Evolutionary conservation across 140 eudicot species (phyloP).

Genomic region (Flaveria floridana): DNA sequence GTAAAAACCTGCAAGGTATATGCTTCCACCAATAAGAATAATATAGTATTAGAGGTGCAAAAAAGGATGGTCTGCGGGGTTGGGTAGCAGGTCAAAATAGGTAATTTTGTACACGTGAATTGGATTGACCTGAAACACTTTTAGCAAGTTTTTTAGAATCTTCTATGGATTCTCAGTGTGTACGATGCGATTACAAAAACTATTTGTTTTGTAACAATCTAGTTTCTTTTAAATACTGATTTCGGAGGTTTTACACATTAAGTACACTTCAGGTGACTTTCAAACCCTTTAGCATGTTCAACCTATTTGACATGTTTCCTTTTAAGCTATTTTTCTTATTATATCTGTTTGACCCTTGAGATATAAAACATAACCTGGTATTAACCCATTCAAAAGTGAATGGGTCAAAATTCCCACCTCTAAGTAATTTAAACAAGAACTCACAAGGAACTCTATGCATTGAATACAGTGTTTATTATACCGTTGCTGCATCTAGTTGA

Average conservation of each 20-base stretch:
- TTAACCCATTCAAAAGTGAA: slow-evolving; percentile 8
- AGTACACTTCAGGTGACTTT: neutral
- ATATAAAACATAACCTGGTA: neutral
- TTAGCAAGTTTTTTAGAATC: neutral
- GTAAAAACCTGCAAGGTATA: slow-evolving; percentile 75
- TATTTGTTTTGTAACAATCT: neutral
- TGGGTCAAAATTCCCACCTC: neutral
- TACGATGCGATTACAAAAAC: neutral
- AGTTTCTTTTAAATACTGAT: neutral
- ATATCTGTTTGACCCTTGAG: neutral
- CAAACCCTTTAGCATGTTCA: neutral
- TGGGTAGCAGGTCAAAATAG: slow-evolving; percentile 2
- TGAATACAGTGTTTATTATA: slow-evolving; percentile 26
- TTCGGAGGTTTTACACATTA: neutral
- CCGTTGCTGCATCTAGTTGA: slow-evolving; percentile 97
- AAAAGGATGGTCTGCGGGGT: neutral
- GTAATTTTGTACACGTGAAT: neutral
- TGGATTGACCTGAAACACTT: neutral
- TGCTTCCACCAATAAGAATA: slow-evolving; percentile 6
- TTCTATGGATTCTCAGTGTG: neutral
- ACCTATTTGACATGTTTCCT: neutral
- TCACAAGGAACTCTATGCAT: slow-evolving; percentile 13
- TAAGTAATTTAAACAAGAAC: neutral
- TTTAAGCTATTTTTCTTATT: neutral
- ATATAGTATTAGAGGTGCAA: slow-evolving; percentile 1